phyloP scores from a whole-genome alignment of 2,329 filamentous ascomycete species.

The Amauroascus verrucosus region DNA sequence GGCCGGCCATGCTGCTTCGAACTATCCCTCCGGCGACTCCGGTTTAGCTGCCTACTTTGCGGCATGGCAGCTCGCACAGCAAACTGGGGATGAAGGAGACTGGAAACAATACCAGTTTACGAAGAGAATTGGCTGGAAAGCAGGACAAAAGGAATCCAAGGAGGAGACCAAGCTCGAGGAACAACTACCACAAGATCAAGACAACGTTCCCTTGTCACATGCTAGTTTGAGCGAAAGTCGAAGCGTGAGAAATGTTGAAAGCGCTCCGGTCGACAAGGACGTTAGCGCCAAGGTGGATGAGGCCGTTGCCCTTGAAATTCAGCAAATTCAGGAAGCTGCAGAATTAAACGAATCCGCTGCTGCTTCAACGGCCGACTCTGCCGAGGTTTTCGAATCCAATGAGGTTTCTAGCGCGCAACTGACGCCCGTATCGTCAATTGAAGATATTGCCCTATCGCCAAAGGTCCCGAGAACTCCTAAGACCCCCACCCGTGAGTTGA shows the following conservation, averaged over 20 bases:
- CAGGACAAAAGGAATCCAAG: slow-evolving; percentile 31
- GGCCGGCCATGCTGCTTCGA: slow-evolving; percentile 49
- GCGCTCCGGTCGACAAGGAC: slow-evolving; percentile 38
- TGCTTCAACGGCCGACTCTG: slow-evolving; percentile 22
- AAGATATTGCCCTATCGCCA: slow-evolving; percentile 28
- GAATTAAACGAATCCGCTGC: slow-evolving; percentile 33
- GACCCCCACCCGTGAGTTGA: slow-evolving; percentile 47
- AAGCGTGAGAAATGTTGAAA: slow-evolving; percentile 49
- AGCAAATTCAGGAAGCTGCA: slow-evolving; percentile 45
- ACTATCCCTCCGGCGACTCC: slow-evolving; percentile 42
- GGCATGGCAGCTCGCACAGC: slow-evolving; percentile 71
- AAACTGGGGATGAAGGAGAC: slow-evolving; percentile 60
- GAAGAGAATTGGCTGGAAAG: slow-evolving; percentile 82
- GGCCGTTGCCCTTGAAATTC: slow-evolving; percentile 68
- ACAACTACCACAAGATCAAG: slow-evolving; percentile 15
- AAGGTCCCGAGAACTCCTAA: slow-evolving; percentile 38
- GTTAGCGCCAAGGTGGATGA: slow-evolving; percentile 72
- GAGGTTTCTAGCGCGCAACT: slow-evolving; percentile 21
- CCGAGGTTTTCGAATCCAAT: slow-evolving; percentile 14
- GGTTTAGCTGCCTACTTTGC: slow-evolving; percentile 86
- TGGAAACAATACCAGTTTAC: slow-evolving; percentile 89
- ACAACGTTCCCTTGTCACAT: slow-evolving; percentile 26
- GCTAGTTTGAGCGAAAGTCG: slow-evolving; percentile 49
- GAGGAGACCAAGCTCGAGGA: slow-evolving; percentile 21
- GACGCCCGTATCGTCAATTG: slow-evolving; percentile 17